A percentile compares a stretch with the other conserved stretches of the same genome.
phyloP scores from a whole-genome alignment of 2,329 filamentous ascomycete genomes.

The Epichloe glyceriae region DNA sequence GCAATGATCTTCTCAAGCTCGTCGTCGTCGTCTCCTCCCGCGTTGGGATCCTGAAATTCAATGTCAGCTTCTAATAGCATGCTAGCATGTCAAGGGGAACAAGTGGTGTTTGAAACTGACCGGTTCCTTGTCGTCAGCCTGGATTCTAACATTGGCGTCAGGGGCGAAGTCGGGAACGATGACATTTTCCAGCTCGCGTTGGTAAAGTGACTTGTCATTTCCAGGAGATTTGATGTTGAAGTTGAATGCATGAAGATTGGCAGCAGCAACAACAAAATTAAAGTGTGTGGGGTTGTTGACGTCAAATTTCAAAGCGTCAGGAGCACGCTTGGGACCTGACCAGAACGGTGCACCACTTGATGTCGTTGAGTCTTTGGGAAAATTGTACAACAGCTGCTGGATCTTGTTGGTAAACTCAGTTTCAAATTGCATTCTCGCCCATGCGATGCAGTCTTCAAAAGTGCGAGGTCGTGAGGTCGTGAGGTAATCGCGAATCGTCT shows the following conservation, averaged over 20 bases:
- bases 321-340: constrained; percentile 96
- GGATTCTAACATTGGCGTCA: constrained; percentile 85
- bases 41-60: constrained; percentile 59
- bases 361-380: constrained; percentile 85
- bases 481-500: constrained; percentile 79
- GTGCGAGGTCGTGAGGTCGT: constrained; percentile 83
- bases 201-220: constrained; percentile 54
- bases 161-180: constrained; percentile 93
- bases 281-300: constrained; percentile 74
- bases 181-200: constrained; percentile 75
- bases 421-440: constrained; percentile 89
- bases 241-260: constrained; percentile 94
- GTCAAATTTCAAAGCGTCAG: constrained; percentile 83
- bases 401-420: constrained; percentile 96
- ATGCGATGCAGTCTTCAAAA: constrained; percentile 93
- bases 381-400: constrained; percentile 89
- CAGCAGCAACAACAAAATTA: constrained; percentile 73
- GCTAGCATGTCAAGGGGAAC: background rate
- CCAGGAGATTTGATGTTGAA: constrained; percentile 87
- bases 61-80: background rate
- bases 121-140: constrained; percentile 88
- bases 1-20: constrained; percentile 61
- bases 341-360: constrained; percentile 87
- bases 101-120: constrained; percentile 27
- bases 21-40: constrained; percentile 55